These are phyloP conservation scores for Syncephalis plumigaleata DNA, from an alignment of 371 early-diverging fungal species.

Conservation along the genomic window DNA sequence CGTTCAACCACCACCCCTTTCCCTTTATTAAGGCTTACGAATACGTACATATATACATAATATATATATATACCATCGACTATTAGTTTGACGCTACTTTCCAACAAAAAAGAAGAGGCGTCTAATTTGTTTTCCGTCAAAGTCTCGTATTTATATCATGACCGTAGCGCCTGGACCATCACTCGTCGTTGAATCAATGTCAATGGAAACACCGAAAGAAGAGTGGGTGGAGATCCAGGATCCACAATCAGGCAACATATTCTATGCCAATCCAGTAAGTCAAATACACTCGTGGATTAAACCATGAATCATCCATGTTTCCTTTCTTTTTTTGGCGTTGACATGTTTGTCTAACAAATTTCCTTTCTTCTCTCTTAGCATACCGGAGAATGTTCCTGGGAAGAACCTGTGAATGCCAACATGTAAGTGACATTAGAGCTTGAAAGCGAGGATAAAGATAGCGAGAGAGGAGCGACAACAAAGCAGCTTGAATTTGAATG, in stretches of 20 bases:
- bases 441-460: background rate
- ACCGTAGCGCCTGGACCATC: too few relatives aligned
- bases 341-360: background rate
- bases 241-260: conserved; percentile 55
- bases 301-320: background rate
- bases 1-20: too few relatives aligned
- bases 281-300: background rate
- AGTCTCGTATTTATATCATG: too few relatives aligned
- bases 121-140: too few relatives aligned
- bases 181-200: too few relatives aligned
- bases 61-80: too few relatives aligned
- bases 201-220: too few relatives aligned
- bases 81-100: too few relatives aligned
- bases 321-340: background rate
- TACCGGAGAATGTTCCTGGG: conserved; percentile 44
- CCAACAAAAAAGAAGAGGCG: too few relatives aligned
- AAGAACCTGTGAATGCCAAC: conserved; percentile 19
- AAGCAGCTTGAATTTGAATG: too few relatives aligned
- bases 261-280: conserved; percentile 66
- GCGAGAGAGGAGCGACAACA: background rate
- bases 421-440: conserved; percentile 18
- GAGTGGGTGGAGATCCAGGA: conserved; percentile 67
- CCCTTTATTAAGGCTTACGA: too few relatives aligned
- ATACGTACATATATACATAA: too few relatives aligned
- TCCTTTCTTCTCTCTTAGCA: conserved; percentile 2